Conservation (phyloP, 306 rosid species). For the Quercus mongolica region DNA sequence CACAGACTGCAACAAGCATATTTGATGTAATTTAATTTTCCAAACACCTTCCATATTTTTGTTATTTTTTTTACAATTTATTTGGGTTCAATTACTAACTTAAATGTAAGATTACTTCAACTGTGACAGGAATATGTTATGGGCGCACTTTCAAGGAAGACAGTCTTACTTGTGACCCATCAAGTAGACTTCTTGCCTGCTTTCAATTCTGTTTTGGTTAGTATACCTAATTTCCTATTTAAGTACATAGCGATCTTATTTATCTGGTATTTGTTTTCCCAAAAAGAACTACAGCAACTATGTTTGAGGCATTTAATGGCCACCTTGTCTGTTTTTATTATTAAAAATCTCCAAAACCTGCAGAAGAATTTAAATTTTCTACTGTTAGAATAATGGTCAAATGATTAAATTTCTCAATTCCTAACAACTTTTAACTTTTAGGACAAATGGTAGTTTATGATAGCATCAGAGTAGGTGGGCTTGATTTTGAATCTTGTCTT, state of each 20-base stretch:
- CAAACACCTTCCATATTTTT: neutral
- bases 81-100: neutral
- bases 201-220: conserved; percentile 48
- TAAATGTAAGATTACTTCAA: neutral
- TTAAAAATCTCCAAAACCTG: no score
- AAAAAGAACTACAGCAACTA: neutral
- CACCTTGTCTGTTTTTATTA: no score
- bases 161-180: conserved; percentile 56
- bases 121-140: conserved; percentile 44
- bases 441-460: no score
- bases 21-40: conserved; percentile 34
- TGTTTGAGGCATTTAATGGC: no score
- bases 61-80: neutral
- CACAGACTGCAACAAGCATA: conserved; percentile 45
- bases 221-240: neutral
- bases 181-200: conserved; percentile 61
- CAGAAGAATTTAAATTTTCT: no score
- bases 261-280: neutral
- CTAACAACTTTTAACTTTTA: no score
- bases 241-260: neutral
- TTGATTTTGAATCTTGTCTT: no score
- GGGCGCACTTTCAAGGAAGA: conserved; percentile 46
- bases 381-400: no score
- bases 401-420: no score
- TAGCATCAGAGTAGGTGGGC: no score